Conservation (phyloP, 2,329 filamentous ascomycete genomes). For the Talaromyces sp. region DNA sequence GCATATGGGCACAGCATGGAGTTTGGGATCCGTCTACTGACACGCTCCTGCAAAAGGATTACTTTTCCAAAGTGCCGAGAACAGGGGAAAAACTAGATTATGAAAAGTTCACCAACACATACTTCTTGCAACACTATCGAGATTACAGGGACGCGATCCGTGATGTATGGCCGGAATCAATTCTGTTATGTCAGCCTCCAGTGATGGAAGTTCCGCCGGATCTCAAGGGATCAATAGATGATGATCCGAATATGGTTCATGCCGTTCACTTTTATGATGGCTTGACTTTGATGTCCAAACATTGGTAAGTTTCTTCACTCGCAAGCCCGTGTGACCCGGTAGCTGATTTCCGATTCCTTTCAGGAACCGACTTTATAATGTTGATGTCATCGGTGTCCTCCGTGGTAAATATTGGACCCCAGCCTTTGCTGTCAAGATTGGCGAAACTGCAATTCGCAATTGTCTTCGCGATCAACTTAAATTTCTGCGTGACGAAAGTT, state of each 20-base stretch:
- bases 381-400: slow-evolving; percentile 90
- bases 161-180: slow-evolving; percentile 73
- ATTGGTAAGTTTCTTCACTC: slow-evolving; percentile 67
- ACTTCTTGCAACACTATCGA: slow-evolving; percentile 85
- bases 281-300: slow-evolving; percentile 94
- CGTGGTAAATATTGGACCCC: slow-evolving; percentile 86
- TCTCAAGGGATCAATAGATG: slow-evolving; percentile 84
- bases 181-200: slow-evolving; percentile 89
- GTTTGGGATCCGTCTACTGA: slow-evolving; percentile 87
- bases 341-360: slow-evolving; percentile 18
- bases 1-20: slow-evolving; percentile 94
- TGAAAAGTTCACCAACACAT: slow-evolving; percentile 83
- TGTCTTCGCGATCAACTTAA: slow-evolving; percentile 86
- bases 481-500: slow-evolving; percentile 79
- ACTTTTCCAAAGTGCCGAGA: slow-evolving; percentile 78
- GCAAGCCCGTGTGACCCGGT: neutral
- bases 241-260: slow-evolving; percentile 88
- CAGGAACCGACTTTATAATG: slow-evolving; percentile 90
- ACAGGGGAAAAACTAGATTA: slow-evolving; percentile 77
- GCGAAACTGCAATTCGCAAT: slow-evolving; percentile 91
- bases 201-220: slow-evolving; percentile 87
- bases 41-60: slow-evolving; percentile 77
- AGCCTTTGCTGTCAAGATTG: slow-evolving; percentile 88
- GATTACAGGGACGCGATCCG: slow-evolving; percentile 75
- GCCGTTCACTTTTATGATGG: slow-evolving; percentile 97